These are phyloP conservation scores for Orbilia javanica DNA, from an alignment of 2,329 filamentous ascomycete species.

Conservation along the genomic window DNA sequence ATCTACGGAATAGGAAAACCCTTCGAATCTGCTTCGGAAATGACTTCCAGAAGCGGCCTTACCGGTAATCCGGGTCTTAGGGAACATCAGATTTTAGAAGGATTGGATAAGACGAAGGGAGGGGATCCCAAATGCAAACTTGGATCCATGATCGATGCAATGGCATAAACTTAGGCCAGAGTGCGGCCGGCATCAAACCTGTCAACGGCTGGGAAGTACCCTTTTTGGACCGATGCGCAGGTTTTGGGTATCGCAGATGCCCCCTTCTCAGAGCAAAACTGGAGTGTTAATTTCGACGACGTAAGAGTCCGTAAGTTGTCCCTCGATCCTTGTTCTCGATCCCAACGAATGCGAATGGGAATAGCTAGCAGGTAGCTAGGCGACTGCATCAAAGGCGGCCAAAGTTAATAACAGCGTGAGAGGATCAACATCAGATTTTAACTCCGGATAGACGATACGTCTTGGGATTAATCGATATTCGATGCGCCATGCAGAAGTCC, in stretches of 20 bases:
- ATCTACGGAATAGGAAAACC: constrained; percentile 36
- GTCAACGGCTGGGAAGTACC: constrained; percentile 6
- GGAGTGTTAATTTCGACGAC: constrained; percentile 14
- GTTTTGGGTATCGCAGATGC: constrained; percentile 23
- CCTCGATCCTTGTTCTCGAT: constrained; percentile 10
- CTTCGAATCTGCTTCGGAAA: constrained; percentile 54
- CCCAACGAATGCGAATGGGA: constrained; percentile 5
- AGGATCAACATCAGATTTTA: constrained; percentile 27
- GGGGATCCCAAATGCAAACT: background rate
- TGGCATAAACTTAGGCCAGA: background rate
- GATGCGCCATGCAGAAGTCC: constrained; percentile 37
- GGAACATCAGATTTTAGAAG: background rate
- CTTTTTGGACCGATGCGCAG: constrained; percentile 20
- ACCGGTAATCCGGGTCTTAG: constrained; percentile 32
- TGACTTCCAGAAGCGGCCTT: constrained; percentile 56
- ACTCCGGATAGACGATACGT: constrained; percentile 29
- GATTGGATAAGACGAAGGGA: constrained; percentile 15
- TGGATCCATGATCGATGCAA: background rate
- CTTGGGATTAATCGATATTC: background rate
- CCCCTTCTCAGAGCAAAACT: constrained; percentile 4
- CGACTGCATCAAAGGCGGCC: constrained; percentile 23
- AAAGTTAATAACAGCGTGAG: constrained; percentile 10
- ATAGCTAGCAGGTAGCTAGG: background rate
- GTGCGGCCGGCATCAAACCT: background rate
- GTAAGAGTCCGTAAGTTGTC: constrained; percentile 27